Base-by-base conservation (phyloP, 2,329 filamentous ascomycete genomes). In the Botryosphaeria dothidea region DNA sequence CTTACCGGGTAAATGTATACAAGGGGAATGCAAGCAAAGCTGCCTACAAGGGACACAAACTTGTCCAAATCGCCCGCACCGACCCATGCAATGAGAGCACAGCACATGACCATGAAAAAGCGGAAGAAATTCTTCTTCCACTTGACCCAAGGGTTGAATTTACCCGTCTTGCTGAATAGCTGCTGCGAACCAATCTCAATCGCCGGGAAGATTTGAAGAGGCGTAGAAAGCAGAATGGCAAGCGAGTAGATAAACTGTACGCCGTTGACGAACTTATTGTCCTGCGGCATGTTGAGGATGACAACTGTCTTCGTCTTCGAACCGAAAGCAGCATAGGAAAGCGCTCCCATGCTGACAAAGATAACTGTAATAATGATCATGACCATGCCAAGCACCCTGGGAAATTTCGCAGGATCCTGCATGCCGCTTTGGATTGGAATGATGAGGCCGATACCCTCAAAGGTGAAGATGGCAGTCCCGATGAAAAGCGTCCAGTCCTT, bases 71-170 rank as follows among this genome's bases (percentile, higher is more conserved):
- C 90, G 70, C 92, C 91, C 3, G 95, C 94, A 67, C 95, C 95
- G 49, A 90, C 88, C 92, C 93, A 99, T 1, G 94, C 94, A 69
- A 99, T 90, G 66, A 88, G 79, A 0, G 93, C 91, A 73, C 95
- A 98, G 25, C 95, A 79, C 72, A 92, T 86, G 58, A 98, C 95
- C 68, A 97, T 88, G 74, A 94, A 89, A 83, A 98, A 99, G 63
- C 95, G 90, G 83, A 97, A 99, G 36, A 90, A 82, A 71, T 99
- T 99, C 88, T 99, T 99, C 84, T 98, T 92, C 95, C 95, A 99
- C 82, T 99, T 99, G 83, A 99, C 96, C 75, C 92, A 95, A 0
- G 93, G 93, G 75, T 98, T 97, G 81, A 97, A 97, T 80, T 99
- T 99, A 71, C 95, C 93, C 68, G 93, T 97, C 74, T 91, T 86